Base-by-base conservation (phyloP, 2,329 filamentous ascomycete genomes). In the Colletotrichum musae region DNA sequence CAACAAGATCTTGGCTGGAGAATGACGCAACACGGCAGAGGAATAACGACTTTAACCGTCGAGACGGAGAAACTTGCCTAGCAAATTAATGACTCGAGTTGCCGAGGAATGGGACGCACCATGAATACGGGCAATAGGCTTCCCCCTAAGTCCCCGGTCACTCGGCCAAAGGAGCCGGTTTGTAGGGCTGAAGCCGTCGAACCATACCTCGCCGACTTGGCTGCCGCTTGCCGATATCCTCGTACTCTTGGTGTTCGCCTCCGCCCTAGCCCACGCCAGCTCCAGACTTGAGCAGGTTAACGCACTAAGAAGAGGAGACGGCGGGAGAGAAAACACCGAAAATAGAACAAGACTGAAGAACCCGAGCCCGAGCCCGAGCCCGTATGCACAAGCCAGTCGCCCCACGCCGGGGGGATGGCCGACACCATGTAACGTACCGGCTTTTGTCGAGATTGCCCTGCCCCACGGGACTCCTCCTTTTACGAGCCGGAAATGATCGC, bases 401-500 rank as follows among this genome's bases (percentile, higher is more conserved):
- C 47, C 54, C 62, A 52, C 32, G 53, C n/a, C 53, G 47, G 32
- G 39, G 56, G 63, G 54, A 48, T 65, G 63, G 24, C 56, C 54
- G 62, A 54, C 54, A 53, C 47, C 1, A 36, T 13, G 24, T 9
- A 32, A 32, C 21, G 54, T 61, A 50, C 63, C 57, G 41, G 63
- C 36, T 43, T 1, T 6, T 41, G 21, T 48, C 64, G 64, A 66
- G 64, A 66, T 66, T 66, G 43, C 28, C 43, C 10, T 36, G 57
- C 64, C 41, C 64, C 57, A 66, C 64, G 4, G n/a, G n/a, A 24
- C 36, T 59, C 36, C 45, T 48, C 18, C 16, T 61, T 36, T 61
- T 61, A 62, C 57, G 64, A 65, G 63, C 48, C 36, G 32, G 24
- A 63, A 16, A 51, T 56, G 58, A 62, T 66, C 57, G 57, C 16